Conservation (phyloP, 2,329 filamentous ascomycete genomes). For the Fusarium azukiicola region DNA sequence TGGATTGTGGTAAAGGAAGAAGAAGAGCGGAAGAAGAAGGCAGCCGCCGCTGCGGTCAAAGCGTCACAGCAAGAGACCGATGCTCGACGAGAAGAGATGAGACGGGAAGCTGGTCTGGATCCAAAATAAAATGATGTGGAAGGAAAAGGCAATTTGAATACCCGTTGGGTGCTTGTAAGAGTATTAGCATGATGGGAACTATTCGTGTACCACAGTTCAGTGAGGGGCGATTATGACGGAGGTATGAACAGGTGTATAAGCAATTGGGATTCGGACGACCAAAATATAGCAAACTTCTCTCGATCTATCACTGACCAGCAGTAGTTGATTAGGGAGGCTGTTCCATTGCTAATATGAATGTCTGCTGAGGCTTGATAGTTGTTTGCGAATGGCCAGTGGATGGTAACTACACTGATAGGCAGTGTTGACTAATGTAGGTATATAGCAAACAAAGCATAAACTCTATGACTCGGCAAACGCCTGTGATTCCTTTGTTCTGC, state of each 20-base stretch:
- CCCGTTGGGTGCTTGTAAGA: constrained; percentile 47
- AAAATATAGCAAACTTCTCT: constrained; percentile 32
- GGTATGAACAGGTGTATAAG: constrained; percentile 10
- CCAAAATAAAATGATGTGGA: constrained; percentile 52
- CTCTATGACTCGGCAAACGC: neutral
- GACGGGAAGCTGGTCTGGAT: constrained; percentile 70
- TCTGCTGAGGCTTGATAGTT: neutral
- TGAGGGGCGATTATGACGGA: constrained; percentile 29
- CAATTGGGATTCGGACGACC: constrained; percentile 41
- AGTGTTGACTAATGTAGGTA: too few relatives aligned
- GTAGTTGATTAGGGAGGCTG: neutral
- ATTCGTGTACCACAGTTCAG: constrained; percentile 48
- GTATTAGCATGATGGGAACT: constrained; percentile 40
- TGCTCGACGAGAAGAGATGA: constrained; percentile 71
- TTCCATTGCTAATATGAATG: neutral
- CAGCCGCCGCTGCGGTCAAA: constrained; percentile 59
- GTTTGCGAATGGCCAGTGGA: neutral
- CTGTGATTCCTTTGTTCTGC: neutral
- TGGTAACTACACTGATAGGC: too few relatives aligned
- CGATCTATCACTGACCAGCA: neutral
- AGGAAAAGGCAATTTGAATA: constrained; percentile 13
- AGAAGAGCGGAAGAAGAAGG: constrained; percentile 66
- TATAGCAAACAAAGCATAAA: neutral
- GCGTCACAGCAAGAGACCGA: constrained; percentile 66
- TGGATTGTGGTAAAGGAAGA: constrained; percentile 75